These are phyloP conservation scores for Neoscytalidium dimidiatum DNA, from an alignment of 2,329 filamentous ascomycete species.

Conservation along the genomic window DNA sequence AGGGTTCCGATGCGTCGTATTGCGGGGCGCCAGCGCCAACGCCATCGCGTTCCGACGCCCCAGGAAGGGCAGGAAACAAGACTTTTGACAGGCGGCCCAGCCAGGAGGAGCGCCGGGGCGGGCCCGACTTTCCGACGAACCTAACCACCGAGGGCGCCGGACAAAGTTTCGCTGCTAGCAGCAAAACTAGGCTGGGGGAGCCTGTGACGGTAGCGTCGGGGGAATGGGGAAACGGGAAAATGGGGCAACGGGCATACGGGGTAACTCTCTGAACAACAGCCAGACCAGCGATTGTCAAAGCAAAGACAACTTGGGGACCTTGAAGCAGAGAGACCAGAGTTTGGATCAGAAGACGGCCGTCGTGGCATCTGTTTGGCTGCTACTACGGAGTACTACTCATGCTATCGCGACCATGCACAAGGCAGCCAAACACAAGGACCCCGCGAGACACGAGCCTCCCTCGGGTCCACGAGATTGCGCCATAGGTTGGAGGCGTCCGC, in stretches of 20 bases:
- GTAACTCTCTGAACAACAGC: neutral
- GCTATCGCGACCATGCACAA: neutral
- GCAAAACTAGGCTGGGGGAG: no score
- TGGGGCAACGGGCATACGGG: neutral
- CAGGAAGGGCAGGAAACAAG: no score
- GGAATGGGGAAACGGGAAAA: slow-evolving; percentile 14
- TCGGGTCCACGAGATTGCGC: neutral
- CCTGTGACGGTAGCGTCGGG: neutral
- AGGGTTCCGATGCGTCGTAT: no score
- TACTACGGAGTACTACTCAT: neutral
- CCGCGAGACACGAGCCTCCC: neutral
- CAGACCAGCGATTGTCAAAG: neutral
- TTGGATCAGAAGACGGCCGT: neutral
- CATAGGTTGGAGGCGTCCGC: neutral
- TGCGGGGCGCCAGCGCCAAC: no score
- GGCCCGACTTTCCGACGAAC: neutral
- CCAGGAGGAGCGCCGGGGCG: neutral
- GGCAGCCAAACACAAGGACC: neutral
- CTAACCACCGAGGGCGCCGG: neutral
- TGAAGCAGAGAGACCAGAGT: neutral
- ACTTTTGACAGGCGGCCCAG: neutral
- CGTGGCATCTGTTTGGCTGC: neutral
- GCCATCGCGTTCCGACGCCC: no score
- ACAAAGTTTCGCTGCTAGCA: neutral
- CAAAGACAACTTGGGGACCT: neutral